A percentile compares a stretch with the other conserved stretches of the same genome.
phyloP scores from a whole-genome alignment of 1,139 yeast genomes.

The Yamadazyma oceani region DNA sequence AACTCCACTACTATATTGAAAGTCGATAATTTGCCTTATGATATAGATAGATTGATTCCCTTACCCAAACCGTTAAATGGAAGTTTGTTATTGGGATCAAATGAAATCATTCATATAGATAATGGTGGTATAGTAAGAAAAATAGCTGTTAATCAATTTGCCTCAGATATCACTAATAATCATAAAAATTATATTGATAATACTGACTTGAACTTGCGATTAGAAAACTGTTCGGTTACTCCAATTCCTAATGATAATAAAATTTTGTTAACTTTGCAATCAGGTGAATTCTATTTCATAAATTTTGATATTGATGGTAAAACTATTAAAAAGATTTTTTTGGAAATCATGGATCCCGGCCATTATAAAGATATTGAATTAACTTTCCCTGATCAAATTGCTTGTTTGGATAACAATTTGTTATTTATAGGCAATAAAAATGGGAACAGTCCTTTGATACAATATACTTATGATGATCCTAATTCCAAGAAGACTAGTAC shows the following conservation, averaged over 20 bases:
- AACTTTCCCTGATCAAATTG: constrained; percentile 33
- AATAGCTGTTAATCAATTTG: constrained; percentile 62
- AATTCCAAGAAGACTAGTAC: constrained; percentile 1
- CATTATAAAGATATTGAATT: constrained; percentile 23
- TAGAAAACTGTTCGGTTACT: constrained; percentile 57
- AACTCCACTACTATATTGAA: constrained; percentile 68
- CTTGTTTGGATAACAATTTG: constrained; percentile 35
- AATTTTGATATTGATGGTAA: constrained; percentile 54
- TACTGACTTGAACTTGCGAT: constrained; percentile 48
- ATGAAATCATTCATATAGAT: constrained; percentile 78
- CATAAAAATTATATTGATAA: constrained; percentile 52
- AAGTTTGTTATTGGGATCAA: constrained; percentile 69
- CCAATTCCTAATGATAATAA: constrained; percentile 51
- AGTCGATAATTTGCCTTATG: constrained; percentile 70
- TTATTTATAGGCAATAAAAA: constrained; percentile 36
- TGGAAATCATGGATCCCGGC: constrained; percentile 28
- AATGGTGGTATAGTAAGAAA: constrained; percentile 76
- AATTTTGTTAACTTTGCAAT: constrained; percentile 50
- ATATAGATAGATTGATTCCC: constrained; percentile 63
- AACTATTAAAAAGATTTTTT: constrained; percentile 36
- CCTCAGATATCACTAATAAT: constrained; percentile 50
- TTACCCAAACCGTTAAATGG: constrained; percentile 71
- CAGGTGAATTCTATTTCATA: constrained; percentile 53
- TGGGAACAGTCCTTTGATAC: constrained; percentile 38
- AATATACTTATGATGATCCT: constrained; percentile 26